phyloP scores from a whole-genome alignment of 208 protist species.

The Herpetomonas samuelpessoai region DNA sequence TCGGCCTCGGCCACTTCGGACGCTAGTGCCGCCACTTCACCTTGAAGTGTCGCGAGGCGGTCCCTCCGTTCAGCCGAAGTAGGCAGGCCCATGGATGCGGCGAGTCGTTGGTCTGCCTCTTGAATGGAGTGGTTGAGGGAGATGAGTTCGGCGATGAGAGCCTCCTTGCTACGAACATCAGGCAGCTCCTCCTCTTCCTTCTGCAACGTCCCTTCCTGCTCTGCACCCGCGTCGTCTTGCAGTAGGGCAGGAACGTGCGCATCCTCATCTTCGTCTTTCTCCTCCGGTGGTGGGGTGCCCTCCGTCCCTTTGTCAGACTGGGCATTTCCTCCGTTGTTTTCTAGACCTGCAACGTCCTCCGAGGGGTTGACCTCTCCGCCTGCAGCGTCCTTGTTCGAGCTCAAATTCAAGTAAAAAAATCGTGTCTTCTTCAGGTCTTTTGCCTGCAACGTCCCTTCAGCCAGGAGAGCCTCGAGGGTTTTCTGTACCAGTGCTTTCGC shows the following conservation, averaged over 20 bases:
- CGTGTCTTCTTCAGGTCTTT: conserved; percentile 85
- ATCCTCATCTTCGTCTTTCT: too few relatives aligned
- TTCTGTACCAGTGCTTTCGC: conserved; percentile 71
- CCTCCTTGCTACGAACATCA: not conserved
- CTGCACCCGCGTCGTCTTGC: too few relatives aligned
- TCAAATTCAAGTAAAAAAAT: conserved; percentile 80
- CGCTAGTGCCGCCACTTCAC: not conserved
- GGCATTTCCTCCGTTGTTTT: too few relatives aligned
- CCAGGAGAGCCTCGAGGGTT: conserved; percentile 57
- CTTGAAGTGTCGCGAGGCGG: not conserved
- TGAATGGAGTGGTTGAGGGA: not conserved
- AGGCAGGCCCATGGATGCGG: conserved; percentile 6
- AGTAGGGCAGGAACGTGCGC: too few relatives aligned
- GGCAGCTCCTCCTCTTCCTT: conserved; percentile 1
- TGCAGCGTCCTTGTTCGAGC: too few relatives aligned
- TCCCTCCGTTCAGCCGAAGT: not conserved
- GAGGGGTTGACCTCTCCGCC: too few relatives aligned
- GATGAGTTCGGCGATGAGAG: not conserved
- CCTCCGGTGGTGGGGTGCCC: too few relatives aligned
- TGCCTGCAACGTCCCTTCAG: conserved; percentile 37
- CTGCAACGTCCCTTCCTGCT: conserved; percentile 8
- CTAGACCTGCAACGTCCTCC: too few relatives aligned
- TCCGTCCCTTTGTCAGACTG: too few relatives aligned
- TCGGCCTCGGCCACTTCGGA: not conserved
- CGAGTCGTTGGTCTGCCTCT: conserved; percentile 4